phyloP scores from a whole-genome alignment of 2,329 filamentous ascomycete species.

The Blastomyces parvus region DNA sequence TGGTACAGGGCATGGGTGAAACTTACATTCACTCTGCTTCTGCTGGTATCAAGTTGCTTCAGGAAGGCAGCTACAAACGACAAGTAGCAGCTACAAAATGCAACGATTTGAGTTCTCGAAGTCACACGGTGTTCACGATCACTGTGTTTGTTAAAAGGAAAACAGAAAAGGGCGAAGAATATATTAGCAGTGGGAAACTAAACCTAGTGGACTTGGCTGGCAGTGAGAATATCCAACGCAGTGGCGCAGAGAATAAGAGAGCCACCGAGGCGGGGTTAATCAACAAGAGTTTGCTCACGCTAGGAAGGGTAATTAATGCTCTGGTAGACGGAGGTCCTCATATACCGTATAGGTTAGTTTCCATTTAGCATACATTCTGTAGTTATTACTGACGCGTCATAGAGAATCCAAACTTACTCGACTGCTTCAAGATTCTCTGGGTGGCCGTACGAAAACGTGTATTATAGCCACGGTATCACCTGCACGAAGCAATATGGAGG shows the following conservation, averaged over 20 bases:
- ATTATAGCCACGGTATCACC: constrained; percentile 97
- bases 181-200: constrained; percentile 81
- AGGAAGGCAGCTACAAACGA: constrained; percentile 80
- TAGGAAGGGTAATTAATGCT: constrained; percentile 95
- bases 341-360: constrained; percentile 58
- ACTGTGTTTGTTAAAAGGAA: constrained; percentile 80
- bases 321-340: constrained; percentile 82
- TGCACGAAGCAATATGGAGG: constrained; percentile 88
- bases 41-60: constrained; percentile 79
- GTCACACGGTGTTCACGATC: constrained; percentile 95
- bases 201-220: constrained; percentile 95
- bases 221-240: constrained; percentile 94
- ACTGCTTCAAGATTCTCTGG: constrained; percentile 89
- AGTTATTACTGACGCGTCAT: constrained; percentile 6
- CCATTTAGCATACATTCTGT: neutral
- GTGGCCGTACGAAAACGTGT: constrained; percentile 92
- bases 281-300: constrained; percentile 92
- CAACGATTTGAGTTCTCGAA: constrained; percentile 93
- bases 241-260: constrained; percentile 94
- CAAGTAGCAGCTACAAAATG: constrained; percentile 99
- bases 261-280: constrained; percentile 92
- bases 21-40: constrained; percentile 77
- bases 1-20: constrained; percentile 98
- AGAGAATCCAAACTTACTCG: constrained; percentile 94
- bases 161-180: constrained; percentile 77